Percentiles rank a stretch among this genome's conserved stretches.
Conservation (phyloP, 331 rosid genomes). For the Saraca asoca region DNA sequence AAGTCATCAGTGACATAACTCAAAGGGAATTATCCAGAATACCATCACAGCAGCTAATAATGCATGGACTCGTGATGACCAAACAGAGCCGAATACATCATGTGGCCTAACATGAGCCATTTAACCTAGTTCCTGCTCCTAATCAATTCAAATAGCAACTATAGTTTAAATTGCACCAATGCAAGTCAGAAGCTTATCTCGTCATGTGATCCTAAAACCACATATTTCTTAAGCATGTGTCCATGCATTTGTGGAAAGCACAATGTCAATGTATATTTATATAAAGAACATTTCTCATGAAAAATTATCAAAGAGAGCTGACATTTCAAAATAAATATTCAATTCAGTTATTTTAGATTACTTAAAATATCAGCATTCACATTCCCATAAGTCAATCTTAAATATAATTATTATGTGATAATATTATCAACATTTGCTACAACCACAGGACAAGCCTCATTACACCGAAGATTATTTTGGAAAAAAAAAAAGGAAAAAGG, state of each 20-base stretch:
- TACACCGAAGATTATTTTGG: background rate
- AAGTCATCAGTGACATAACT: slow-evolving; percentile 18
- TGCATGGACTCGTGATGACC: slow-evolving; percentile 25
- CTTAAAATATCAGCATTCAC: slow-evolving; percentile 8
- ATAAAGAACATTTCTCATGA: background rate
- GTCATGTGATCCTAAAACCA: slow-evolving; percentile 25
- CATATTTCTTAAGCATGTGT: slow-evolving; percentile 5
- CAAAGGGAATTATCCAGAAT: slow-evolving; percentile 12
- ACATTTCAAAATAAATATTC: background rate
- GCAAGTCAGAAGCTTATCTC: slow-evolving; percentile 9
- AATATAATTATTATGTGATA: no score
- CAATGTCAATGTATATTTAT: slow-evolving; percentile 3
- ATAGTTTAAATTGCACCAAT: slow-evolving; percentile 9
- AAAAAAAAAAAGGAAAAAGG: no score
- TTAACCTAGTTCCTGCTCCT: slow-evolving; percentile 21
- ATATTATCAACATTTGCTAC: no score
- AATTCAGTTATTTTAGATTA: slow-evolving; percentile 15
- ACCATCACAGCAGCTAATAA: slow-evolving; percentile 32
- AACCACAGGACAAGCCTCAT: no score
- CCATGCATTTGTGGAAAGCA: slow-evolving; percentile 20
- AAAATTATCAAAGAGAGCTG: slow-evolving; percentile 1
- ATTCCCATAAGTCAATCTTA: background rate
- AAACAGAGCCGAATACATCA: slow-evolving; percentile 33
- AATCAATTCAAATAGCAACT: slow-evolving; percentile 26
- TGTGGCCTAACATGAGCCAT: slow-evolving; percentile 30